Base-by-base conservation (phyloP, 2,329 filamentous ascomycete genomes). In the Rachicladosporium sp. region DNA sequence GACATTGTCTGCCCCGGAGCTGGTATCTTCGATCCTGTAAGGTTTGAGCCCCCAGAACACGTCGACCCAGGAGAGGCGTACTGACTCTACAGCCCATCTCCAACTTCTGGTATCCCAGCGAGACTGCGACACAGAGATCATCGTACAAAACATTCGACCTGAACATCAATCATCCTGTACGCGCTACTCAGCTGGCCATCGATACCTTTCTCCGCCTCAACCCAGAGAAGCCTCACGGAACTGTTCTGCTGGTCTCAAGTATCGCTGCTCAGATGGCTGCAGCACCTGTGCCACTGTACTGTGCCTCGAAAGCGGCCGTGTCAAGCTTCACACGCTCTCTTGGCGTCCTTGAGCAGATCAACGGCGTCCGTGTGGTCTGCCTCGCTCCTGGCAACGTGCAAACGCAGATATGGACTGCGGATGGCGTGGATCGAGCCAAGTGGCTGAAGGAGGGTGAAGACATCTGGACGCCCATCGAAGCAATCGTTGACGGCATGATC, bases 301-400 rank as follows among this genome's bases (percentile, higher is more conserved):
- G 55, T 31, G 63, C 63, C 2, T 49, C 49, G 4, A 68, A 67
- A 41, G 58, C 61, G 36, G 63, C 48, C 12, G 56, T 67, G 40
- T 58, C 56, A 23, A 61, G 59, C 10, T 66, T 59, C 48, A 59
- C 74, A 3, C 64, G 71, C 39, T 63, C 61, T 4, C 50, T 76
- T 11, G 65, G 56, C 0, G 51, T 58, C 1, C 60, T 76, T 4
- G 70, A 74, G 19, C 35, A 40, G 10, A 49, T 48, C 2, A 50
- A 68, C 23, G 68, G 68, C 0, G 70, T 78, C 37, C 59, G 72
- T 1, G 70, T 77, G 9, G 73, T 70, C 9, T 71, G 65, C 5
- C 71, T 77, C 2, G 71, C 71, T n/a, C 73, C 73, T 0, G 74
- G 73, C 0, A 55, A 74, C 1, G 70, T 76, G 46, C 71, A 69